phyloP scores from a whole-genome alignment of 2,329 filamentous ascomycete species.

The Trichoderma polysporum region DNA sequence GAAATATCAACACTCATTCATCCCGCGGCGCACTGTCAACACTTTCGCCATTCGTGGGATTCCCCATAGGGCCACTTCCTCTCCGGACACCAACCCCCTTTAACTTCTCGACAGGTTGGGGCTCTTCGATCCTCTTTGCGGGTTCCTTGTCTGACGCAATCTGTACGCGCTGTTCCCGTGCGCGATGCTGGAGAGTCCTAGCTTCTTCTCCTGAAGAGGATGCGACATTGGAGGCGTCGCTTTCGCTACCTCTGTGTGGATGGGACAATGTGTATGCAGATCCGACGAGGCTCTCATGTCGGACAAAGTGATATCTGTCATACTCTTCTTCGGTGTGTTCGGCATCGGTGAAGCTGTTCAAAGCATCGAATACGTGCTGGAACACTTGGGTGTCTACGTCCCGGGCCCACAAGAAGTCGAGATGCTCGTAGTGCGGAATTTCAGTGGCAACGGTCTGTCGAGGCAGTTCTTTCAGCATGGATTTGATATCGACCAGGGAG shows the following conservation, averaged over 20 bases:
- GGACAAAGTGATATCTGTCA: slow-evolving; percentile 53
- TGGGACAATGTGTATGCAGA: slow-evolving; percentile 32
- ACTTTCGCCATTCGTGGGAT: background rate
- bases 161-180: background rate
- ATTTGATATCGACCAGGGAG: slow-evolving; percentile 87
- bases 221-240: slow-evolving; percentile 37
- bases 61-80: slow-evolving; percentile 5
- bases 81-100: slow-evolving; percentile 30
- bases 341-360: slow-evolving; percentile 67
- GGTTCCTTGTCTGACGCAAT: background rate
- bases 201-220: slow-evolving; percentile 23
- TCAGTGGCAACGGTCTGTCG: slow-evolving; percentile 80
- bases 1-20: background rate
- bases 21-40: slow-evolving; percentile 19
- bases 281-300: slow-evolving; percentile 51
- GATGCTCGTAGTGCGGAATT: slow-evolving; percentile 90
- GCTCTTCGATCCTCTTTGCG: slow-evolving; percentile 1
- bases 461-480: slow-evolving; percentile 89
- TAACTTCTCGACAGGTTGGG: slow-evolving; percentile 30
- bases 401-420: slow-evolving; percentile 92
- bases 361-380: slow-evolving; percentile 83
- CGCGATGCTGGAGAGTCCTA: slow-evolving; percentile 24
- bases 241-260: slow-evolving; percentile 36
- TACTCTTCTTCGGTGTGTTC: slow-evolving; percentile 61
- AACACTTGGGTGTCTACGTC: slow-evolving; percentile 86